Conservation (phyloP, 148 eudicot species). For the Chenopodium berlandieri region DNA sequence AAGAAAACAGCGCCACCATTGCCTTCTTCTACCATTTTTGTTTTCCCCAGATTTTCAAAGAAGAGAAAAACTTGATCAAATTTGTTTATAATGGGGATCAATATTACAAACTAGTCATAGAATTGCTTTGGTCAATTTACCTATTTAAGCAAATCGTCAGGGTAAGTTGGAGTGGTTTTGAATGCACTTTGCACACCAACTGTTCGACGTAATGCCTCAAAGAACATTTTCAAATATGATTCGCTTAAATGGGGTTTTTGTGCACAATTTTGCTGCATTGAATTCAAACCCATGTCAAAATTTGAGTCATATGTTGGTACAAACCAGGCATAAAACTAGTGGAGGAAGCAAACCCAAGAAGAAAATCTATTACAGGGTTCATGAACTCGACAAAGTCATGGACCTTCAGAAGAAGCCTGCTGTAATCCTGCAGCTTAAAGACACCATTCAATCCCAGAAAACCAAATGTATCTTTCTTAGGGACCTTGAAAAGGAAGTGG, state of each 20-base stretch:
- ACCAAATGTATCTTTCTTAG: conserved; percentile 56
- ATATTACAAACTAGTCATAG: no score
- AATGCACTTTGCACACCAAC: conserved; percentile 17
- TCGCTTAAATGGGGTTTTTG: conserved; percentile 15
- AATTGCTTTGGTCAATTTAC: no score
- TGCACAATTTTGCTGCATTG: conserved; percentile 3
- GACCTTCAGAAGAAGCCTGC: conserved; percentile 83
- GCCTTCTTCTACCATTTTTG: no score
- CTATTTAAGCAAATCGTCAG: no score
- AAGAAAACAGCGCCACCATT: no score
- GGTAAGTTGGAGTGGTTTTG: not conserved
- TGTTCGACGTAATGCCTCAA: conserved; percentile 30
- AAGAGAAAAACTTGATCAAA: no score
- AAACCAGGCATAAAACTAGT: conserved; percentile 53
- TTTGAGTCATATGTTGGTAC: conserved; percentile 39
- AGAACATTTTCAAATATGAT: conserved; percentile 17
- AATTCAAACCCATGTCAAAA: conserved; percentile 30
- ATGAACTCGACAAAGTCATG: conserved; percentile 78
- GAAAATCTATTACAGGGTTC: conserved; percentile 70
- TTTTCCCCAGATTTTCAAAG: no score
- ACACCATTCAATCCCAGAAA: conserved; percentile 69
- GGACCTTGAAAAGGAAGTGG: conserved; percentile 95
- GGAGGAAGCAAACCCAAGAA: conserved; percentile 83
- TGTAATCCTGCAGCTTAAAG: conserved; percentile 55
- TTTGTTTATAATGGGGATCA: no score